Evolutionary conservation across 202 grass and related monocot genomes (phyloP), one percentile per base, ranked within the genome.

Genomic region (Cymbopogon flexuosus): DNA sequence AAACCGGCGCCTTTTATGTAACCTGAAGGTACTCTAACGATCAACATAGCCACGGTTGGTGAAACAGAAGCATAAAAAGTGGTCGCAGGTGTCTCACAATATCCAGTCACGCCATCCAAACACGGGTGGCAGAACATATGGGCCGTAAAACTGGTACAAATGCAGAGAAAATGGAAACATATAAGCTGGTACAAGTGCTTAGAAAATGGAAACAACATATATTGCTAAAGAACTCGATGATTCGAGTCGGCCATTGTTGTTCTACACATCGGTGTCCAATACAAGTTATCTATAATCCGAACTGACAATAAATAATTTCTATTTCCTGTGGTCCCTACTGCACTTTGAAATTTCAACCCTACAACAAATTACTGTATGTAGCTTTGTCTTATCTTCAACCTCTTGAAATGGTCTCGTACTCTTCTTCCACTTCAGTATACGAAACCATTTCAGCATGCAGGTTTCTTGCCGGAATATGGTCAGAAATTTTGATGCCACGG

Each of bases 291-390:
- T 73, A 39, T 58, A 24, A 22, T 57, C 21, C 13, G 5, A 15
- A 30, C 62, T 70, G 69, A 35, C 61, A 62, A 68, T 65, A 79
- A 71, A 24, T 56, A 34, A 3, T 64, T 62, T 37, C 35, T 33
- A 31, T 59, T 64, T 5, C 23, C 23, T 36, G 11, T 82, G 64
- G 18, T 58, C 35, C 46, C 63, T 18, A 14, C 6, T 31, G 72
- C 15, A 72, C 70, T 72, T 61, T 67, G 19, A 47, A 39, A 66
- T 51, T 72, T 85, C 15, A 49, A 27, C 58, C 77, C 82, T 88
- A 43, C 27, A 80, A 68, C 58, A 85, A 24, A 68, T 15, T 23
- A 34, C 39, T 10, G 45, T 31, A 64, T 71, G 10, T 64, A 41
- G 1, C 18, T 74, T 27, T 84, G 51, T 6, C 62, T 68, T 19